These are phyloP conservation scores for Cercospora sp. DNA, from an alignment of 2,329 filamentous ascomycete species.

Conservation along the genomic window DNA sequence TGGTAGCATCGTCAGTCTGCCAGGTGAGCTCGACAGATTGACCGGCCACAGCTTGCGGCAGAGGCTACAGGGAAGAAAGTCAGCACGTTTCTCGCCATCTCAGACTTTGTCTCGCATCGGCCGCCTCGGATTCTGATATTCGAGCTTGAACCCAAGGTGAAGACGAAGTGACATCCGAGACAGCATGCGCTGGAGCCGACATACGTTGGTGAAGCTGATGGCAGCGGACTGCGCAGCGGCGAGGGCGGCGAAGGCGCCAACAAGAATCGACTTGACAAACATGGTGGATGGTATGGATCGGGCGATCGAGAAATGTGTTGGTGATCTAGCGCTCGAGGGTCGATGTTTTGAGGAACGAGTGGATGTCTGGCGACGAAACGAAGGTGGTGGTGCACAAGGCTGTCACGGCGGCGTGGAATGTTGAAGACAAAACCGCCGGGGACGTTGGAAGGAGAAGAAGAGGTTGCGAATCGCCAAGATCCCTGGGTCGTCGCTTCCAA, in stretches of 20 bases:
- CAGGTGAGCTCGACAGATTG: conserved; percentile 38
- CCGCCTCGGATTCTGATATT: not conserved
- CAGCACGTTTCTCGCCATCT: not conserved
- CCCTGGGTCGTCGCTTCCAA: not conserved
- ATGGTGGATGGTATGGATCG: conserved; percentile 41
- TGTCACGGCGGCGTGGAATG: not conserved
- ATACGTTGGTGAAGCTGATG: conserved; percentile 55
- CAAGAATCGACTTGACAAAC: conserved; percentile 54
- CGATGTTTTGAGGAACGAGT: not conserved
- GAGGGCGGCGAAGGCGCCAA: conserved; percentile 47
- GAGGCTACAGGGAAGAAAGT: not conserved
- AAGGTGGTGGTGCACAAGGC: not conserved
- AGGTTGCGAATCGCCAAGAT: not conserved
- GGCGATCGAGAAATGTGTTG: not conserved
- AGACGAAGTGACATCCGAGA: not conserved
- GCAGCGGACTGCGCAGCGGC: conserved; percentile 50
- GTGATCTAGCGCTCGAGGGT: conserved; percentile 4
- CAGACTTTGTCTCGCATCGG: not conserved
- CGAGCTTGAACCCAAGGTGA: not conserved
- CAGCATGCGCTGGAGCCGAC: not conserved
- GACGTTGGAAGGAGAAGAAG: not conserved
- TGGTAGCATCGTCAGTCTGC: conserved; percentile 30
- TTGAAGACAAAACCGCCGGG: not conserved
- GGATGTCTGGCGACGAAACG: not conserved
- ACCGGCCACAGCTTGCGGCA: conserved; percentile 52